Conservation (phyloP, 83 land plant genomes). For the Diphasiastrum complanatum region DNA sequence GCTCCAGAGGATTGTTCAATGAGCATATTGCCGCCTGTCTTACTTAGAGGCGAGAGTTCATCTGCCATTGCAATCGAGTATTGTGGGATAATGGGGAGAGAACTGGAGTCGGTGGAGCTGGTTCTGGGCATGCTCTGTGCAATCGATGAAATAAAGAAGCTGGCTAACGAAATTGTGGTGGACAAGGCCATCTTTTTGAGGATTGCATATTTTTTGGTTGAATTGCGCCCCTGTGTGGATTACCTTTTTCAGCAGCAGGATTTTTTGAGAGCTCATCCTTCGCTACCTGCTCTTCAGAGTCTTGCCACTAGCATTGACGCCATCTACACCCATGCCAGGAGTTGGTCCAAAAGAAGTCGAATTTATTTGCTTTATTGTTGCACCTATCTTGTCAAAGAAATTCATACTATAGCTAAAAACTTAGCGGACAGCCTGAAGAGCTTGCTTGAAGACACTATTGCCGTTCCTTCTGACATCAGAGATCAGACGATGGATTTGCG, state of each 20-base stretch:
- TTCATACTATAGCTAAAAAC: neutral
- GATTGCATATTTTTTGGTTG: conserved; percentile 18
- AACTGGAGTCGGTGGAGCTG: no score
- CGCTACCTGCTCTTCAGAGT: neutral
- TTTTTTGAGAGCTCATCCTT: neutral
- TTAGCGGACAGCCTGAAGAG: conserved; percentile 9
- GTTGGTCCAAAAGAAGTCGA: conserved; percentile 18
- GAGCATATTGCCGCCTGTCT: no score
- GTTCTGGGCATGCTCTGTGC: neutral
- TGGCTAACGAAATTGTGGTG: conserved; percentile 20
- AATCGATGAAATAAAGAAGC: conserved; percentile 20
- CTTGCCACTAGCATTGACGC: conserved; percentile 4
- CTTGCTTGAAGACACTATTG: conserved; percentile 11
- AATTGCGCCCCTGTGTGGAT: conserved; percentile 10
- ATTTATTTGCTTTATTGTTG: conserved; percentile 17
- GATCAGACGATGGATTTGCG: conserved; percentile 22
- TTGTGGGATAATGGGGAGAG: no score
- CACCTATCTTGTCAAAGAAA: conserved; percentile 6
- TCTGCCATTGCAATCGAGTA: no score
- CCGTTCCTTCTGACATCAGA: conserved; percentile 8
- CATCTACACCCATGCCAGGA: conserved; percentile 11
- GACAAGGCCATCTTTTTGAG: conserved; percentile 25
- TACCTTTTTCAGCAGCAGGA: conserved; percentile 7
- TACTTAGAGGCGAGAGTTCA: no score
- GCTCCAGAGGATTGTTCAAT: no score